Conservation (phyloP, 371 early-diverging fungal species). For the Zopfochytrium polystomum region DNA sequence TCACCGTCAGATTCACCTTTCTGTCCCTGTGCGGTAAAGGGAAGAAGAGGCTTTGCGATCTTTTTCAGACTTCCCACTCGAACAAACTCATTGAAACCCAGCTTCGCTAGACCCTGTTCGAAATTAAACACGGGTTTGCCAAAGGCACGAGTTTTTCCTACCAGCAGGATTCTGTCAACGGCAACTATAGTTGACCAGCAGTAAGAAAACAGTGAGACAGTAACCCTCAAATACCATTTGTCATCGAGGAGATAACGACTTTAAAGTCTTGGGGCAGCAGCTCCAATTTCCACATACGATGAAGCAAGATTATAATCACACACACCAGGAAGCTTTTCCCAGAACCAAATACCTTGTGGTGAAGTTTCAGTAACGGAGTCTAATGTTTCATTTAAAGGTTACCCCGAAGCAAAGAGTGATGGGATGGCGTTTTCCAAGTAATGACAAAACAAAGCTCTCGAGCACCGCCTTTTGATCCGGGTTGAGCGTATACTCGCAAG, state of each 20-base stretch:
- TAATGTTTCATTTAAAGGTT: neutral
- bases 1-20: slow-evolving; percentile 28
- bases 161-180: slow-evolving; percentile 79
- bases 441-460: slow-evolving; percentile 48
- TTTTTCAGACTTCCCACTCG: slow-evolving; percentile 85
- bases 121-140: neutral
- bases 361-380: slow-evolving; percentile 5
- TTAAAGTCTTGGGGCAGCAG: slow-evolving; percentile 18
- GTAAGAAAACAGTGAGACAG: slow-evolving; percentile 4
- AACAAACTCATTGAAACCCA: slow-evolving; percentile 74
- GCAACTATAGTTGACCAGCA: slow-evolving; percentile 56
- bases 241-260: slow-evolving; percentile 42
- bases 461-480: slow-evolving; percentile 64
- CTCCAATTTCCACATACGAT: slow-evolving; percentile 46
- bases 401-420: neutral
- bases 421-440: slow-evolving; percentile 25
- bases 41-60: slow-evolving; percentile 51
- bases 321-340: slow-evolving; percentile 79
- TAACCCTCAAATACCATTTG: slow-evolving; percentile 39
- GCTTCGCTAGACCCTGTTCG: slow-evolving; percentile 52
- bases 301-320: slow-evolving; percentile 72
- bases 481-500: slow-evolving; percentile 53
- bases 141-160: slow-evolving; percentile 5
- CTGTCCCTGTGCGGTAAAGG: slow-evolving; percentile 34
- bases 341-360: slow-evolving; percentile 63